Percentiles rank a stretch among this genome's conserved stretches.
These are phyloP conservation scores for Colletotrichum spaethianum DNA, from an alignment of 2,329 filamentous ascomycete species.

Conservation along the genomic window DNA sequence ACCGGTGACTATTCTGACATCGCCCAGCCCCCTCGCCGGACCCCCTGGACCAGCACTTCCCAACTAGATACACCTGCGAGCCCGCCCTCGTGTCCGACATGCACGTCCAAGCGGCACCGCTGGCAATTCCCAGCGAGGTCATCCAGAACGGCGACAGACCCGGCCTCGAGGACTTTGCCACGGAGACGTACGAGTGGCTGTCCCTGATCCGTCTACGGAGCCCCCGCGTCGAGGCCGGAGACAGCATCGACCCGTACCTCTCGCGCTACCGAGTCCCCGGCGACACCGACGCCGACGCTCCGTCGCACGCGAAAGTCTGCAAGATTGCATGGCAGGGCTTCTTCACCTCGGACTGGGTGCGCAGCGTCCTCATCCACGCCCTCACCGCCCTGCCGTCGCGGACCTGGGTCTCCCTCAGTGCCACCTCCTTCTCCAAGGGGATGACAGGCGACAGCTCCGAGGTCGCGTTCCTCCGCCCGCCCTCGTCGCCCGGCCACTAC, in stretches of 20 bases:
- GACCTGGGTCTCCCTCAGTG: slow-evolving; percentile 70
- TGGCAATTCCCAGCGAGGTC: slow-evolving; percentile 46
- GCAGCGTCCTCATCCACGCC: slow-evolving; percentile 61
- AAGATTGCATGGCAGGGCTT: slow-evolving; percentile 74
- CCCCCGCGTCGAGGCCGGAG: slow-evolving; percentile 69
- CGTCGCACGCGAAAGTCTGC: slow-evolving; percentile 55
- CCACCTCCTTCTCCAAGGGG: slow-evolving; percentile 65
- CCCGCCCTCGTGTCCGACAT: slow-evolving; percentile 49
- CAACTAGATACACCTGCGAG: slow-evolving; percentile 57
- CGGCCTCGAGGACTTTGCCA: slow-evolving; percentile 74
- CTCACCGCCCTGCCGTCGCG: slow-evolving; percentile 59
- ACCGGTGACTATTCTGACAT: slow-evolving; percentile 45
- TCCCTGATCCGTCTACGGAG: slow-evolving; percentile 77
- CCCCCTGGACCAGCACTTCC: slow-evolving; percentile 62
- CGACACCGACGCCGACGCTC: slow-evolving; percentile 28
- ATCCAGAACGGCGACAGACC: slow-evolving; percentile 56
- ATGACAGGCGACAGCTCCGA: slow-evolving; percentile 62
- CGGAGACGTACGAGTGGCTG: slow-evolving; percentile 81
- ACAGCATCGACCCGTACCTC: slow-evolving; percentile 77
- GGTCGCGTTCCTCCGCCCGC: slow-evolving; percentile 67
- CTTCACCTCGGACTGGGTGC: slow-evolving; percentile 67
- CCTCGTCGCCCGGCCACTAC: slow-evolving; percentile 65
- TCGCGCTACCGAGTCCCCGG: slow-evolving; percentile 76
- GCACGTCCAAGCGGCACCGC: slow-evolving; percentile 49
- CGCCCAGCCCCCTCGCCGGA: slow-evolving; percentile 61